A percentile compares a stretch with the other conserved stretches of the same genome.
Evolutionary conservation across 1,284 basidiomycete species (phyloP).

Genomic region (Exobasidium rhododendri): DNA sequence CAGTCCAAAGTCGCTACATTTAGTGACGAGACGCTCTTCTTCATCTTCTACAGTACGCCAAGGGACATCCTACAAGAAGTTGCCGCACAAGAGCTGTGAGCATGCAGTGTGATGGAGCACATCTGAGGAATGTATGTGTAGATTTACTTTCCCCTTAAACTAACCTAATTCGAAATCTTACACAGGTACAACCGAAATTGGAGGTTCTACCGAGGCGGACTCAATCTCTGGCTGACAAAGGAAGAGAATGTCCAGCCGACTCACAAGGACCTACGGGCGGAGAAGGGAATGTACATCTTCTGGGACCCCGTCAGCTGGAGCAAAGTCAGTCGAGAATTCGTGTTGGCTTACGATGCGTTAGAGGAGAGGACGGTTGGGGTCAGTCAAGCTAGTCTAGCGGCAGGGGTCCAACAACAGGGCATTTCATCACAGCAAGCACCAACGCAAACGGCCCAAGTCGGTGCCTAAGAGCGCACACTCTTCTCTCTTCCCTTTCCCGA

Average conservation of each 20-base stretch:
- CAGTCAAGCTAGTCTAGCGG: not conserved
- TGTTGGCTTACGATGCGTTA: slow-evolving; percentile 76
- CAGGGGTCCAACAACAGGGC: no score
- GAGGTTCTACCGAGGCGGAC: slow-evolving; percentile 90
- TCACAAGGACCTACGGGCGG: slow-evolving; percentile 82
- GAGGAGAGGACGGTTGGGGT: slow-evolving; percentile 66
- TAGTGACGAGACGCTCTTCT: slow-evolving; percentile 95
- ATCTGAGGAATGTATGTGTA: slow-evolving; percentile 13
- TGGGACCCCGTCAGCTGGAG: slow-evolving; percentile 88
- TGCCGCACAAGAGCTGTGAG: slow-evolving; percentile 89
- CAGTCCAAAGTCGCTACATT: slow-evolving; percentile 82
- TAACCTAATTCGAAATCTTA: not conserved
- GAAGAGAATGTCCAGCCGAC: slow-evolving; percentile 77
- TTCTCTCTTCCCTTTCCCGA: not conserved
- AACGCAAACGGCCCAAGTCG: not conserved
- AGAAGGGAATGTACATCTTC: slow-evolving; percentile 83
- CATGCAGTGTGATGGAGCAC: slow-evolving; percentile 47
- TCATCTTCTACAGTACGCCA: slow-evolving; percentile 96
- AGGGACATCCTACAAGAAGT: slow-evolving; percentile 90
- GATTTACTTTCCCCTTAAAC: not conserved
- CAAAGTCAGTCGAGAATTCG: slow-evolving; percentile 75
- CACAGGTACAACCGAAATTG: slow-evolving; percentile 88
- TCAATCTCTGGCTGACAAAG: slow-evolving; percentile 92
- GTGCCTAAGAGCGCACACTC: not conserved
- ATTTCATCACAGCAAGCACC: not conserved